A percentile compares a stretch with the other conserved stretches of the same genome.
Conservation (phyloP, 2,329 filamentous ascomycete species). For the Aspergillus ruber region DNA sequence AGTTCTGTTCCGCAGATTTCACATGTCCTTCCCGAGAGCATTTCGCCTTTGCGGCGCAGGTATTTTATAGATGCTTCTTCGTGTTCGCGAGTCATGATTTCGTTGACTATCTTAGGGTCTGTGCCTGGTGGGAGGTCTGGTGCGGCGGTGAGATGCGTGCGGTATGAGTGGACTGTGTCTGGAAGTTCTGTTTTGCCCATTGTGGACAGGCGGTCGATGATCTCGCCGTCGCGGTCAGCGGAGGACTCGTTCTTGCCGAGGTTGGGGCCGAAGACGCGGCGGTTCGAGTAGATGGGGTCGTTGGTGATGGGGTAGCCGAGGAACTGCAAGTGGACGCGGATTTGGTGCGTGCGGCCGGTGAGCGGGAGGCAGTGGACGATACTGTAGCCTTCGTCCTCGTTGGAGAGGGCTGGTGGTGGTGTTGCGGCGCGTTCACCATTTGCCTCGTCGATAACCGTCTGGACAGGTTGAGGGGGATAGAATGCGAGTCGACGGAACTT, state of each 20-base stretch:
- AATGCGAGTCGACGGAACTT: constrained; percentile 92
- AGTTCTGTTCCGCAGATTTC: constrained; percentile 76
- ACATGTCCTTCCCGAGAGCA: constrained; percentile 80
- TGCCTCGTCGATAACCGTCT: constrained; percentile 16
- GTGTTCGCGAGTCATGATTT: constrained; percentile 39
- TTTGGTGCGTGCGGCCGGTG: constrained; percentile 89
- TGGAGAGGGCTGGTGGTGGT: constrained; percentile 28
- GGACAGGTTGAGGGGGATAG: constrained; percentile 54
- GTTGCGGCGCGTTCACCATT: constrained; percentile 21
- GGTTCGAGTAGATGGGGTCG: constrained; percentile 95
- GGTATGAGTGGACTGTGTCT: constrained; percentile 75
- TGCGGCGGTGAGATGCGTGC: constrained; percentile 44
- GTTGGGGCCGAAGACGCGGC: constrained; percentile 77
- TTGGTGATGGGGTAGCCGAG: constrained; percentile 93
- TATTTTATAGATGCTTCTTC: constrained; percentile 90
- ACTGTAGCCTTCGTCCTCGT: constrained; percentile 68
- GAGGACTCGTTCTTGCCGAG: constrained; percentile 64
- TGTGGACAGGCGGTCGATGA: constrained; percentile 73
- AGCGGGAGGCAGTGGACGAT: constrained; percentile 91
- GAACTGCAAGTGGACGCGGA: constrained; percentile 90
- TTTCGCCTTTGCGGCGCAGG: constrained; percentile 84
- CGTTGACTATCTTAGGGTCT: constrained; percentile 31
- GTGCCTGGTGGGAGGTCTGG: constrained; percentile 32
- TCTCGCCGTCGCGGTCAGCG: constrained; percentile 74
- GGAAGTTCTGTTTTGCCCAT: constrained; percentile 96